Evolutionary conservation across 2,329 filamentous ascomycete genomes (phyloP).

Genomic region (Fusarium illudens): DNA sequence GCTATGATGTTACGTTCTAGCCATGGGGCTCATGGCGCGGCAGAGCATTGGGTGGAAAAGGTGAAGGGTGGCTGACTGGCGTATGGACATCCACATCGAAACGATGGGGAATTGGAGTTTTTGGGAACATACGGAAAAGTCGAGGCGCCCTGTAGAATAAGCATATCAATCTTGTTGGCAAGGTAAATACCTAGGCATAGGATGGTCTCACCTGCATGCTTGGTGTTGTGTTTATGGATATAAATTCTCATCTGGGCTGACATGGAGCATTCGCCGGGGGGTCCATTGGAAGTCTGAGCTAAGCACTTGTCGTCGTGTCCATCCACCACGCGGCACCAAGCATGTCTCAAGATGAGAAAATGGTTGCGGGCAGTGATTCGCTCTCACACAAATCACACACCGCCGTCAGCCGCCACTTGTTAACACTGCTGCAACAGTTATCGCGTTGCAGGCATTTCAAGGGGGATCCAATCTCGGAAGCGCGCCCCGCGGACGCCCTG

Average conservation of each 20-base stretch:
- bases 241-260: background rate
- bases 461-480: slow-evolving; percentile 34
- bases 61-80: slow-evolving; percentile 32
- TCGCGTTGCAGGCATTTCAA: slow-evolving; percentile 5
- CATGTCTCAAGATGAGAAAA: background rate
- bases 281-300: slow-evolving; percentile 12
- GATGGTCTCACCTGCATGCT: background rate
- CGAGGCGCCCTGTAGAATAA: slow-evolving; percentile 38
- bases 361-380: background rate
- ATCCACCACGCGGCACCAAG: background rate
- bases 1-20: background rate
- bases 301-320: slow-evolving; percentile 1
- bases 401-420: slow-evolving; percentile 10
- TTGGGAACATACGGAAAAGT: slow-evolving; percentile 40
- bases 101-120: slow-evolving; percentile 35
- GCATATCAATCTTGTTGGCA: slow-evolving; percentile 23
- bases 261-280: background rate
- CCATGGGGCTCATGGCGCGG: slow-evolving; percentile 16
- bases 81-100: slow-evolving; percentile 29
- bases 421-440: background rate
- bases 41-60: slow-evolving; percentile 13
- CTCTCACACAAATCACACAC: background rate
- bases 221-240: background rate
- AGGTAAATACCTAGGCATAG: background rate
- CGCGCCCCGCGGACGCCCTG: slow-evolving; percentile 28